Conservation (phyloP, 1,284 basidiomycete genomes). For the Mycocalia duriaeana region DNA sequence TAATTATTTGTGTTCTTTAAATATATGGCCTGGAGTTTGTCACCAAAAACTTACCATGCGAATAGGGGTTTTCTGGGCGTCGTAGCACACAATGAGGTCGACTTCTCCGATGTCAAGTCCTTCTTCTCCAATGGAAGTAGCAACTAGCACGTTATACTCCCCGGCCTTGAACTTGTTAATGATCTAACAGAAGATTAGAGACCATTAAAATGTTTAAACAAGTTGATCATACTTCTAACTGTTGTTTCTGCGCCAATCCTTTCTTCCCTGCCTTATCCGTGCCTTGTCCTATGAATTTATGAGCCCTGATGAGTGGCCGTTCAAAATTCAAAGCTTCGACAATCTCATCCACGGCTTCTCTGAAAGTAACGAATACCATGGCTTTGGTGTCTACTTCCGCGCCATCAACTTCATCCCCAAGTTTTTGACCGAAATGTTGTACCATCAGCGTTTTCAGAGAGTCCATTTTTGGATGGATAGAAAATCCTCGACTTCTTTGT, state of each 20-base stretch:
- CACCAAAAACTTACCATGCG: slow-evolving; percentile 70
- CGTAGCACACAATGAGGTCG: slow-evolving; percentile 96
- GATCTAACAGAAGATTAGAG: slow-evolving; percentile 53
- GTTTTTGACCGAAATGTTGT: slow-evolving; percentile 71
- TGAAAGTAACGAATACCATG: slow-evolving; percentile 95
- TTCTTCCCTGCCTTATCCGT: slow-evolving; percentile 81
- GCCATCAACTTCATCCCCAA: slow-evolving; percentile 49
- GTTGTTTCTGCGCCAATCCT: slow-evolving; percentile 89
- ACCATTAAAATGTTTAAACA: not conserved
- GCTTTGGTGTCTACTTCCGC: slow-evolving; percentile 56
- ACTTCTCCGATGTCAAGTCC: slow-evolving; percentile 99
- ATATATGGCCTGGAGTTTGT: too few species aligned
- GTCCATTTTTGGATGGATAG: slow-evolving; percentile 91
- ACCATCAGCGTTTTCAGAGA: slow-evolving; percentile 73
- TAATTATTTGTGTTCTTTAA: too few species aligned
- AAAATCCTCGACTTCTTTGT: slow-evolving; percentile 49
- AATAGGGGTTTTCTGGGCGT: slow-evolving; percentile 93
- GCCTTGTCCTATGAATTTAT: slow-evolving; percentile 89
- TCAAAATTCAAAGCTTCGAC: slow-evolving; percentile 74
- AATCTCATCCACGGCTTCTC: slow-evolving; percentile 89
- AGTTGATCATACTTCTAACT: slow-evolving; percentile 62
- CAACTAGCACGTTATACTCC: slow-evolving; percentile 88
- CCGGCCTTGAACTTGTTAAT: slow-evolving; percentile 86
- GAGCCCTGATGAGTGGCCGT: slow-evolving; percentile 70
- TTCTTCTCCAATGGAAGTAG: slow-evolving; percentile 97